These are phyloP conservation scores for Logfia minima DNA, from an alignment of 129 eudicot species.

Conservation along the genomic window DNA sequence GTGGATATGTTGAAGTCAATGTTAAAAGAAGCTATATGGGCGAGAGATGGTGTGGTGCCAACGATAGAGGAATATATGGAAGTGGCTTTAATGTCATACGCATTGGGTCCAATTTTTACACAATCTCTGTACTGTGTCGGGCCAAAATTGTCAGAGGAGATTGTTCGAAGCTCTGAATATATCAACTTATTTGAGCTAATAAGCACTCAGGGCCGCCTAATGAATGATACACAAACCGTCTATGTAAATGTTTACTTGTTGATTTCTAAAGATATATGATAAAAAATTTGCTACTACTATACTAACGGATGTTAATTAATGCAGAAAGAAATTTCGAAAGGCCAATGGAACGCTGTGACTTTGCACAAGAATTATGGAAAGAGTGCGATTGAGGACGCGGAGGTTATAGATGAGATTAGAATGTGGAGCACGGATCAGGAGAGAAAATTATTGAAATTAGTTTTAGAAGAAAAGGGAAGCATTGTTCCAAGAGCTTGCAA, in stretches of 20 bases:
- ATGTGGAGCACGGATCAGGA: conserved; percentile 16
- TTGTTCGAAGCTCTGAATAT: conserved; percentile 43
- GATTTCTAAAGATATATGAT: background rate
- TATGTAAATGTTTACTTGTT: conserved; percentile 38
- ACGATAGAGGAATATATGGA: conserved; percentile 69
- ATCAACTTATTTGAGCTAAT: conserved; percentile 44
- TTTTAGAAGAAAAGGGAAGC: conserved; percentile 36
- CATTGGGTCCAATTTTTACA: conserved; percentile 91
- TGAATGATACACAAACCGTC: conserved; percentile 57
- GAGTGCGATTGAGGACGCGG: conserved; percentile 38
- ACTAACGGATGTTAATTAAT: background rate
- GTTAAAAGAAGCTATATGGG: conserved; percentile 77
- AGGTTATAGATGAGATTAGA: conserved; percentile 40
- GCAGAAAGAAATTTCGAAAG: conserved; percentile 61
- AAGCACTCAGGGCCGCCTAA: conserved; percentile 72
- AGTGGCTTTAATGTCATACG: conserved; percentile 72
- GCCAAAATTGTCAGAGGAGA: conserved; percentile 29
- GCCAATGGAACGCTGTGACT: conserved; percentile 55
- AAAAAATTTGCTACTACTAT: background rate
- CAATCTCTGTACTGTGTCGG: conserved; percentile 63
- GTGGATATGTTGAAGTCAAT: conserved; percentile 58
- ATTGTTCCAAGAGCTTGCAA: conserved; percentile 58
- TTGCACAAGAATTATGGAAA: conserved; percentile 39
- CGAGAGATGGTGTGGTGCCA: conserved; percentile 44
- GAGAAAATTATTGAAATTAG: conserved; percentile 55